Percentiles rank a stretch among this genome's conserved stretches.
Evolutionary conservation across 106 monocot genomes (phyloP).

Genomic region (Platanthera zijinensis): DNA sequence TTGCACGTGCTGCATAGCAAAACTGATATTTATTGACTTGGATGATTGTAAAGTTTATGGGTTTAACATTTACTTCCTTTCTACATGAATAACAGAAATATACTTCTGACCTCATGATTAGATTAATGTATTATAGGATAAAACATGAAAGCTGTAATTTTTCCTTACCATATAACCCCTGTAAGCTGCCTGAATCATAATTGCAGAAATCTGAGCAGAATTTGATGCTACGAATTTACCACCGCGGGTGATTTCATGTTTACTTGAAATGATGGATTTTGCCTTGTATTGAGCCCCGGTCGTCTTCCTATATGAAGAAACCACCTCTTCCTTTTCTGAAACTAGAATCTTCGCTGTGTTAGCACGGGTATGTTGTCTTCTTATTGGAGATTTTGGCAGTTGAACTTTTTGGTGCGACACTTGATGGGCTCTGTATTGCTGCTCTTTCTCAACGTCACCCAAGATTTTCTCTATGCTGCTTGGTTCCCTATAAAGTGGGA

Average conservation of each 20-base stretch:
- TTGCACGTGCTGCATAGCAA: not conserved
- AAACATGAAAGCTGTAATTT: not conserved
- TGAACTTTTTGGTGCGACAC: slow-evolving; percentile 12
- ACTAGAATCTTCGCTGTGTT: not conserved
- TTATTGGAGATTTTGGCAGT: slow-evolving; percentile 11
- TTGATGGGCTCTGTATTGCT: slow-evolving; percentile 15
- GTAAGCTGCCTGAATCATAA: slow-evolving; percentile 73
- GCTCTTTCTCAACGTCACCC: slow-evolving; percentile 62
- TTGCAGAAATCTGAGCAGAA: slow-evolving; percentile 37
- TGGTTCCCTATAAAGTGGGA: slow-evolving; percentile 48
- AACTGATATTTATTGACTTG: not conserved
- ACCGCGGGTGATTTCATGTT: slow-evolving; percentile 1
- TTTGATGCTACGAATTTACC: slow-evolving; percentile 13
- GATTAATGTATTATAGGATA: not conserved
- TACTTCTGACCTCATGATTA: not conserved
- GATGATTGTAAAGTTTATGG: too few relatives aligned
- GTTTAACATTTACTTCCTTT: not conserved
- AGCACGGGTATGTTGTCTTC: not conserved
- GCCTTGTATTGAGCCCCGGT: slow-evolving; percentile 5
- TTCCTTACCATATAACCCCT: slow-evolving; percentile 59
- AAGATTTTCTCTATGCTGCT: slow-evolving; percentile 88
- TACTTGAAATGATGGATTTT: not conserved
- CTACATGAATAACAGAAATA: not conserved
- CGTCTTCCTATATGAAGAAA: not conserved
- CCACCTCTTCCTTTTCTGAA: not conserved